Conservation (phyloP, 2,329 filamentous ascomycete genomes). For the Botryotinia globosa region DNA sequence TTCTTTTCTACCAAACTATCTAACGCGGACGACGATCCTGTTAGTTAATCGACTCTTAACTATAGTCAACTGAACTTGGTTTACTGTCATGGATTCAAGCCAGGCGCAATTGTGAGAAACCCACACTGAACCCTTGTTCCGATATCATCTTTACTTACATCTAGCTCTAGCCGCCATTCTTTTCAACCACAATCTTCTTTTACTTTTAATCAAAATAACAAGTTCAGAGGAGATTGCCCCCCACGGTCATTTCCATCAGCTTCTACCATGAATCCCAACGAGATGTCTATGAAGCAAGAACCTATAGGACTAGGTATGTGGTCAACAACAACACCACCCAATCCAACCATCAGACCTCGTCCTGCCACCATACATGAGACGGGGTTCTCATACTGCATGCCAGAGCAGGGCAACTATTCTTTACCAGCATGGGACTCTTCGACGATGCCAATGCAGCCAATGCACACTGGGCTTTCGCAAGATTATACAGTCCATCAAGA, state of each 20-base stretch:
- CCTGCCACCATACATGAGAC: constrained; percentile 59
- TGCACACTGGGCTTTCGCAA: constrained; percentile 48
- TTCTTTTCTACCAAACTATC: constrained; percentile 25
- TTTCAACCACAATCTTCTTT: constrained; percentile 48
- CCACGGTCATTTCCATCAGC: constrained; percentile 43
- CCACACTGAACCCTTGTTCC: constrained; percentile 29
- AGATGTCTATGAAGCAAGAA: constrained; percentile 50
- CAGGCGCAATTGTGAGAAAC: constrained; percentile 52
- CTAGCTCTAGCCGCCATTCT: constrained; percentile 45
- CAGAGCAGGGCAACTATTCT: constrained; percentile 49
- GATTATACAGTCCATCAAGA: constrained; percentile 59
- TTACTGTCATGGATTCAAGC: constrained; percentile 50
- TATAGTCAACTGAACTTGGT: constrained; percentile 32
- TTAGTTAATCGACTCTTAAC: constrained; percentile 28
- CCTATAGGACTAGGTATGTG: constrained; percentile 50
- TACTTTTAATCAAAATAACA: constrained; percentile 49
- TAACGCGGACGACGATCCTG: constrained; percentile 38
- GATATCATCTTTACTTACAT: constrained; percentile 42
- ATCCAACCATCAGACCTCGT: constrained; percentile 46
- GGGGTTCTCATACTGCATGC: constrained; percentile 57
- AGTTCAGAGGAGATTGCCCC: constrained; percentile 47
- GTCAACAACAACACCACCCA: constrained; percentile 53
- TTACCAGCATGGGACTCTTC: constrained; percentile 58
- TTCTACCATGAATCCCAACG: constrained; percentile 51
- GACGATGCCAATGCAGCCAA: constrained; percentile 46